phyloP scores from a whole-genome alignment of 1,139 yeast species.

The Cylindricascospora bacillispora region DNA sequence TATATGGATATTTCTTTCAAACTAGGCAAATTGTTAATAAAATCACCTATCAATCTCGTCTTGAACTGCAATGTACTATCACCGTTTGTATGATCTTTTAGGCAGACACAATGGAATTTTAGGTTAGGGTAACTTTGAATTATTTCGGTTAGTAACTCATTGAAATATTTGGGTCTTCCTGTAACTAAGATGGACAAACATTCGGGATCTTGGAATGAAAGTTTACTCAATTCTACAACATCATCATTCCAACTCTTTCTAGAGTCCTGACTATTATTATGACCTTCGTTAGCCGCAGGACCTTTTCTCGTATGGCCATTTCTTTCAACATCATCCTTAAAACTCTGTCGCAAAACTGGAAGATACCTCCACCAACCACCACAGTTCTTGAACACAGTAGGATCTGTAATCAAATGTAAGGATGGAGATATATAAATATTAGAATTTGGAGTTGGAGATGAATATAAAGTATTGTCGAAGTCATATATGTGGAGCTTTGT shows the following conservation, averaged over 20 bases:
- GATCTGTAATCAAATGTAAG: slow-evolving; percentile 9
- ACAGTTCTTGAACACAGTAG: slow-evolving; percentile 14
- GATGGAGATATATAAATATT: slow-evolving; percentile 25
- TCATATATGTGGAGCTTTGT: slow-evolving; percentile 32
- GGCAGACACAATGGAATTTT: slow-evolving; percentile 29
- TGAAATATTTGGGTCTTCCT: slow-evolving; percentile 29
- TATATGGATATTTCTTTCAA: slow-evolving; percentile 27
- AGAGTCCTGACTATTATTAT: not conserved
- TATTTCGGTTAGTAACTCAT: slow-evolving; percentile 20
- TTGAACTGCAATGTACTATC: slow-evolving; percentile 28
- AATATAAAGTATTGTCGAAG: slow-evolving; percentile 36
- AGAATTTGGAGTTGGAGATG: slow-evolving; percentile 34
- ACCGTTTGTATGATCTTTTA: slow-evolving; percentile 24
- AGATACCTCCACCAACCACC: slow-evolving; percentile 43
- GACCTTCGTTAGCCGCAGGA: slow-evolving; percentile 8
- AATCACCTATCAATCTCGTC: slow-evolving; percentile 25
- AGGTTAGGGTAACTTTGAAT: slow-evolving; percentile 4
- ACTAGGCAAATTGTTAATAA: slow-evolving; percentile 24
- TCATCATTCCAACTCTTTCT: slow-evolving; percentile 32
- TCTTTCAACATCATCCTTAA: no score
- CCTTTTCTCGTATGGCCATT: slow-evolving; percentile 25
- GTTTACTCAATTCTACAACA: slow-evolving; percentile 25
- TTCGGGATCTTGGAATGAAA: slow-evolving; percentile 25
- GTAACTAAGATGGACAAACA: slow-evolving; percentile 31
- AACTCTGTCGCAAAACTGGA: no score